phyloP scores from a whole-genome alignment of 2,329 filamentous ascomycete species.

The Paraconiothyrium brasiliense region DNA sequence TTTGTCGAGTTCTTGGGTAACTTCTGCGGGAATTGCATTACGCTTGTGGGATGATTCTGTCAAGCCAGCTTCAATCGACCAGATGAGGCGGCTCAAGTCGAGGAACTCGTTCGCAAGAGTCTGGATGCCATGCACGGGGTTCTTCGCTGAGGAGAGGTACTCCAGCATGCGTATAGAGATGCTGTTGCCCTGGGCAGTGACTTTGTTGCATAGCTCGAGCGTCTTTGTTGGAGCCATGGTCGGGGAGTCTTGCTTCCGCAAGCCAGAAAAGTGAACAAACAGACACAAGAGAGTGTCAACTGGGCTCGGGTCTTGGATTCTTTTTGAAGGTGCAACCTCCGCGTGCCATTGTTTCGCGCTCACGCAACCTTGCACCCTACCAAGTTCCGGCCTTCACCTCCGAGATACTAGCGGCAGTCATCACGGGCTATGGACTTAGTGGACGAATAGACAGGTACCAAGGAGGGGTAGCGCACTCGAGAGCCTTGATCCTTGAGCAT shows the following conservation, averaged over 20 bases:
- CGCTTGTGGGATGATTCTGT: constrained; percentile 56
- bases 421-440: constrained; percentile 3
- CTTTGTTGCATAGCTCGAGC: constrained; percentile 65
- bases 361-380: background rate
- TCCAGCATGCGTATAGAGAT: constrained; percentile 62
- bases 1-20: constrained; percentile 70
- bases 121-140: constrained; percentile 54
- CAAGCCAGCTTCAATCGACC: constrained; percentile 74
- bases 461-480: constrained; percentile 6
- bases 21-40: constrained; percentile 67
- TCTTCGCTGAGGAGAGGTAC: constrained; percentile 46
- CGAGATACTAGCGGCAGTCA: constrained; percentile 7
- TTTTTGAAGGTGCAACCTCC: constrained; percentile 5
- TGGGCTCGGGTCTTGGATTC: background rate
- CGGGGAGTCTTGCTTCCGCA: constrained; percentile 6
- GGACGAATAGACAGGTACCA: constrained; percentile 4
- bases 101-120: constrained; percentile 72
- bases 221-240: constrained; percentile 48
- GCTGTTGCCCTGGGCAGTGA: constrained; percentile 61
- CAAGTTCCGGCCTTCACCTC: constrained; percentile 12
- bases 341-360: constrained; percentile 9
- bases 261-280: constrained; percentile 2
- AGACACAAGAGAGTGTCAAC: background rate
- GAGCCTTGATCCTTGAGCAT: constrained; percentile 13
- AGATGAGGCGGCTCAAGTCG: constrained; percentile 71